Percentiles rank a stretch among this genome's conserved stretches.
phyloP scores from a whole-genome alignment of 805 yeast species.

The Kazachstania taianensis region DNA sequence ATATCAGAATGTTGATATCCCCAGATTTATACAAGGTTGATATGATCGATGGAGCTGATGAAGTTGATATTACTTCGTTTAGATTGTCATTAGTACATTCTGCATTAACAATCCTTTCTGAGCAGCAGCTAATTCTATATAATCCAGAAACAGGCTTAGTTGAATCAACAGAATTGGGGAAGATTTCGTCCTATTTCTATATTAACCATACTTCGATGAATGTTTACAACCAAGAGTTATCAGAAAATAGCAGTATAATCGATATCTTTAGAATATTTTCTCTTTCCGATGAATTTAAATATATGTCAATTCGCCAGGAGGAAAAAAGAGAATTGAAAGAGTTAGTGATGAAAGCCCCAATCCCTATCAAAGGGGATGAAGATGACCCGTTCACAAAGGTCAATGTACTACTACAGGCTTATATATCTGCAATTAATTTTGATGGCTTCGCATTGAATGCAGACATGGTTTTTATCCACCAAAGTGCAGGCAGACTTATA shows the following conservation, averaged over 20 bases:
- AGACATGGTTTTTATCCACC: slow-evolving; percentile 88
- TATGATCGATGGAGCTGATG: slow-evolving; percentile 40
- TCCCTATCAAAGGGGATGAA: slow-evolving; percentile 68
- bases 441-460: slow-evolving; percentile 88
- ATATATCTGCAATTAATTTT: slow-evolving; percentile 63
- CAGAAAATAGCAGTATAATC: slow-evolving; percentile 54
- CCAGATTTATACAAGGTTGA: slow-evolving; percentile 58
- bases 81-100: slow-evolving; percentile 66
- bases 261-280: slow-evolving; percentile 75
- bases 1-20: slow-evolving; percentile 63
- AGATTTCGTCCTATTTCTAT: slow-evolving; percentile 79
- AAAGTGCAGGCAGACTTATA: slow-evolving; percentile 81
- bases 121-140: slow-evolving; percentile 51
- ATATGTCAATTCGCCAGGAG: slow-evolving; percentile 76
- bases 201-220: slow-evolving; percentile 67
- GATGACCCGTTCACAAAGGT: slow-evolving; percentile 70
- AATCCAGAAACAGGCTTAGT: slow-evolving; percentile 41
- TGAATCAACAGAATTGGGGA: slow-evolving; percentile 60
- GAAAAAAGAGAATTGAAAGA: slow-evolving; percentile 67
- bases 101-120: slow-evolving; percentile 51
- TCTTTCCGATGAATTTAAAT: slow-evolving; percentile 73
- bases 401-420: slow-evolving; percentile 72
- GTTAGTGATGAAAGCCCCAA: slow-evolving; percentile 65
- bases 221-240: slow-evolving; percentile 50
- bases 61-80: slow-evolving; percentile 38